Evolutionary conservation across 192 early-diverging fungal genomes (phyloP).

Genomic region (Backusella westeae): DNA sequence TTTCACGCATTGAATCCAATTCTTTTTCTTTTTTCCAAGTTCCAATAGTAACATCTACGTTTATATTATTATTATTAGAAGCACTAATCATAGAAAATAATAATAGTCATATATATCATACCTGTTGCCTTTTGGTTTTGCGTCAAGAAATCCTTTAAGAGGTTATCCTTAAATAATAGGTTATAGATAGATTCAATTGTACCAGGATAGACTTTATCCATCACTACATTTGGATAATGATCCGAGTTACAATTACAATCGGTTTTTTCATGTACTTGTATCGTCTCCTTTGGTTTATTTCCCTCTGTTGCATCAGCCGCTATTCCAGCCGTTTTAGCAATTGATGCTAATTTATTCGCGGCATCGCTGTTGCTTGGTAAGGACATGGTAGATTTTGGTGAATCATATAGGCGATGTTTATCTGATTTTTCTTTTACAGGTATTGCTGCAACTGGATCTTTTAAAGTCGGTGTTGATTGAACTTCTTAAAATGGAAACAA

Average conservation of each 20-base stretch:
- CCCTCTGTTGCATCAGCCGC: neutral
- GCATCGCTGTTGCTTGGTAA: neutral
- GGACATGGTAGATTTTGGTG: neutral
- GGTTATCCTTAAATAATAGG: neutral
- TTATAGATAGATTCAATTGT: conserved; percentile 1
- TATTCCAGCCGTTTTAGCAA: neutral
- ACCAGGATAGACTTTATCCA: conserved; percentile 21
- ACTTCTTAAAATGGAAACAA: neutral
- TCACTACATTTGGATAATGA: conserved; percentile 45
- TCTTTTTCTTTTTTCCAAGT: conserved; percentile 19
- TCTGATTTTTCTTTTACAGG: neutral
- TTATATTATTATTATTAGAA: neutral
- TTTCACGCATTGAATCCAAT: conserved; percentile 8
- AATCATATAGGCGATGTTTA: neutral
- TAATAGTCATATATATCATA: neutral
- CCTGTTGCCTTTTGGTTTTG: conserved; percentile 12
- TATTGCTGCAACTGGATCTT: neutral
- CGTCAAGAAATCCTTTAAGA: conserved; percentile 1
- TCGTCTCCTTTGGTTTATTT: neutral
- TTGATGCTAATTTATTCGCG: neutral
- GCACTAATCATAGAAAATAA: neutral
- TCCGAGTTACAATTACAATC: conserved; percentile 40
- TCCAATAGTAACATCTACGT: conserved; percentile 32
- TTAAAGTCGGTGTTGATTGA: neutral
- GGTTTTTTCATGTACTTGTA: conserved; percentile 18